These are phyloP conservation scores for Pseudogymnoascus sp. DNA, from an alignment of 2,329 filamentous ascomycete species.

Conservation along the genomic window DNA sequence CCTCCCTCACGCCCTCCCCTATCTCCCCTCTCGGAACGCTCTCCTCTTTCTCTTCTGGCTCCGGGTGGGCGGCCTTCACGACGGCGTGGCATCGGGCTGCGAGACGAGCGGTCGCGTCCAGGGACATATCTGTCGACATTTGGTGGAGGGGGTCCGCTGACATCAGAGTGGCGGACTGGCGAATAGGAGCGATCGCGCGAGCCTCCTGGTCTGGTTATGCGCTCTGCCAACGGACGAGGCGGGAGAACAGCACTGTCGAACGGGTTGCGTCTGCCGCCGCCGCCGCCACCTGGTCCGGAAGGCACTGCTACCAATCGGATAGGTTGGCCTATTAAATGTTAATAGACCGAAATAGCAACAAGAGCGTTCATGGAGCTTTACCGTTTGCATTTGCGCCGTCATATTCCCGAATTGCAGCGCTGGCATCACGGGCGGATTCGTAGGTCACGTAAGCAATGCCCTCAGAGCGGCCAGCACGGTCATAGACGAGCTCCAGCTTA, in stretches of 20 bases:
- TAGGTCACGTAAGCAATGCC: slow-evolving; percentile 82
- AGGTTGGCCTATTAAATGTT: slow-evolving; percentile 55
- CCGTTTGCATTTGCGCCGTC: slow-evolving; percentile 87
- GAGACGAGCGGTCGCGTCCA: slow-evolving; percentile 36
- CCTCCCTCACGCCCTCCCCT: slow-evolving; percentile 36
- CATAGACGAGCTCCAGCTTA: slow-evolving; percentile 68
- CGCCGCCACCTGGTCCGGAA: slow-evolving; percentile 31
- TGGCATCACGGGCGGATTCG: slow-evolving; percentile 61
- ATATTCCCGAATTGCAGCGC: slow-evolving; percentile 68
- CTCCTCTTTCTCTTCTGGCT: slow-evolving; percentile 28
- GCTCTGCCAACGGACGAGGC: slow-evolving; percentile 51
- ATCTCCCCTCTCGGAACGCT: slow-evolving; percentile 32
- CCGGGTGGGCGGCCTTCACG: slow-evolving; percentile 47
- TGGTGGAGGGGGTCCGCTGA: slow-evolving; percentile 27
- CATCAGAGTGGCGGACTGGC: slow-evolving; percentile 34
- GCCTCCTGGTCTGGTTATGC: slow-evolving; percentile 45
- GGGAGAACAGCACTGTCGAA: slow-evolving; percentile 51
- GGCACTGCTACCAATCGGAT: slow-evolving; percentile 66
- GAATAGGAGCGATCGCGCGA: slow-evolving; percentile 58
- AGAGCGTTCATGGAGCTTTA: slow-evolving; percentile 26
- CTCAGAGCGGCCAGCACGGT: slow-evolving; percentile 81
- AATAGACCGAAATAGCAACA: slow-evolving; percentile 7
- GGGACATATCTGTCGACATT: slow-evolving; percentile 31
- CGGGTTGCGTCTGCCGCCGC: slow-evolving; percentile 41
- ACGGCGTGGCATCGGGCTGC: slow-evolving; percentile 52